Evolutionary conservation across 768 basidiomycete genomes (phyloP).

Genomic region (Suillus cothurnatus): DNA sequence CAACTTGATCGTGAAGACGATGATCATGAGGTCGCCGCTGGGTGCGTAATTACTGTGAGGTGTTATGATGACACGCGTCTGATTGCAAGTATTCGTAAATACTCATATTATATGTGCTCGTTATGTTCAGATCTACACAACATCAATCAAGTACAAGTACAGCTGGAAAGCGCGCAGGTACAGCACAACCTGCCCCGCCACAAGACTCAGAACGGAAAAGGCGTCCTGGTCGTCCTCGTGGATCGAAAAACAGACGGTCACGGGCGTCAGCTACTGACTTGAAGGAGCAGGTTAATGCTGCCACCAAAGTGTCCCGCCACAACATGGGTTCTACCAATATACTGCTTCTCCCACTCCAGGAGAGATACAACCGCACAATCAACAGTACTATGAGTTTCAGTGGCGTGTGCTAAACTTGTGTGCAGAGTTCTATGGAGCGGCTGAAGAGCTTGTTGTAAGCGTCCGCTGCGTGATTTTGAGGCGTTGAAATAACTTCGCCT

Average conservation of each 20-base stretch:
- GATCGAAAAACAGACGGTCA: conserved; percentile 72
- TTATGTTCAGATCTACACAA: conserved; percentile 25
- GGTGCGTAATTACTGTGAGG: conserved; percentile 25
- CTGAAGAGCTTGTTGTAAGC: conserved; percentile 80
- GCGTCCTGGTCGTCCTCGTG: conserved; percentile 76
- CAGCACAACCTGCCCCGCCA: conserved; percentile 31
- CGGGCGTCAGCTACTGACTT: conserved; percentile 35
- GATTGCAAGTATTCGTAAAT: conserved; percentile 16
- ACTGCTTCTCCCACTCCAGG: conserved; percentile 44
- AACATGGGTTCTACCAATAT: conserved; percentile 48
- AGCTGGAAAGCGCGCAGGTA: conserved; percentile 21
- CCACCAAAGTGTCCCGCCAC: conserved; percentile 34
- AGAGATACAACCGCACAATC: conserved; percentile 62
- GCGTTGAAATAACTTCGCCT: conserved; percentile 17
- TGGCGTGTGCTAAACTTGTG: conserved; percentile 83
- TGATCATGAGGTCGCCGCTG: conserved; percentile 40
- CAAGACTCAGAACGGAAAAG: conserved; percentile 55
- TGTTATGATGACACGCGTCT: conserved; percentile 8
- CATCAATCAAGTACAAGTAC: conserved; percentile 18
- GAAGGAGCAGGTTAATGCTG: conserved; percentile 22
- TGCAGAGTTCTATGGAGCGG: conserved; percentile 84
- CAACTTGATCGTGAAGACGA: conserved; percentile 57
- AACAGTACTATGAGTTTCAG: conserved; percentile 84
- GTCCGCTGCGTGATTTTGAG: conserved; percentile 12
- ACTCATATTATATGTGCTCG: conserved; percentile 6